Evolutionary conservation across 768 basidiomycete genomes (phyloP).

Genomic region (Russula sp.): DNA sequence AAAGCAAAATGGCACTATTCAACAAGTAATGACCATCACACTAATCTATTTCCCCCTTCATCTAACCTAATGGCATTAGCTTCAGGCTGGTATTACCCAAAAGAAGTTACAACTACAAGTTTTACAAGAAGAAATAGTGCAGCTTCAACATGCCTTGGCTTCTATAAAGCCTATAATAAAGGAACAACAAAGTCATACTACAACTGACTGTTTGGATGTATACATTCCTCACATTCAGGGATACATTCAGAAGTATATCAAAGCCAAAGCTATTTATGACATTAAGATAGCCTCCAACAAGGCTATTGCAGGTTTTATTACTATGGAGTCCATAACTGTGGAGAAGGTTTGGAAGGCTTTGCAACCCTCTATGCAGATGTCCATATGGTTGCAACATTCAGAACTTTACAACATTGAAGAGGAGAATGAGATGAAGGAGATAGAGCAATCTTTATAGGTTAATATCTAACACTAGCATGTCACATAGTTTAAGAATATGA

Average conservation of each 20-base stretch:
- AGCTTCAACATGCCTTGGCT: conserved; percentile 4
- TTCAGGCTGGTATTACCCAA: conserved; percentile 9
- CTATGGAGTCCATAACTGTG: neutral
- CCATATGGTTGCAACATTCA: conserved; percentile 7
- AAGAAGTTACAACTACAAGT: conserved; percentile 1
- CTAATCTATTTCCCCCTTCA: too few species aligned
- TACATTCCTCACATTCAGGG: neutral
- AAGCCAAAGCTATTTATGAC: neutral
- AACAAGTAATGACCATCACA: conserved; percentile 3
- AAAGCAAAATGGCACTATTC: neutral
- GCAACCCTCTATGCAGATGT: neutral
- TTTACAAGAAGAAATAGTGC: conserved; percentile 3
- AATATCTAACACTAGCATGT: neutral
- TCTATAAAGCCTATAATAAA: too few species aligned
- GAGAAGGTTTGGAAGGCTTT: neutral
- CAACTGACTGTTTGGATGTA: neutral
- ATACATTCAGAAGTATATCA: conserved; percentile 4
- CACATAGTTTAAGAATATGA: neutral
- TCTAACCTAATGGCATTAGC: neutral
- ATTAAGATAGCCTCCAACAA: neutral
- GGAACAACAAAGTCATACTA: neutral
- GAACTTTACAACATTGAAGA: conserved; percentile 8
- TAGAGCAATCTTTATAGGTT: conserved; percentile 8
- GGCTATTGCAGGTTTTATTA: neutral
- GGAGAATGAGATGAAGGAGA: conserved; percentile 10